Evolutionary conservation across 371 early-diverging fungal genomes (phyloP), one percentile per base, ranked within the genome.

Genomic region (Rhizopus delemar): DNA sequence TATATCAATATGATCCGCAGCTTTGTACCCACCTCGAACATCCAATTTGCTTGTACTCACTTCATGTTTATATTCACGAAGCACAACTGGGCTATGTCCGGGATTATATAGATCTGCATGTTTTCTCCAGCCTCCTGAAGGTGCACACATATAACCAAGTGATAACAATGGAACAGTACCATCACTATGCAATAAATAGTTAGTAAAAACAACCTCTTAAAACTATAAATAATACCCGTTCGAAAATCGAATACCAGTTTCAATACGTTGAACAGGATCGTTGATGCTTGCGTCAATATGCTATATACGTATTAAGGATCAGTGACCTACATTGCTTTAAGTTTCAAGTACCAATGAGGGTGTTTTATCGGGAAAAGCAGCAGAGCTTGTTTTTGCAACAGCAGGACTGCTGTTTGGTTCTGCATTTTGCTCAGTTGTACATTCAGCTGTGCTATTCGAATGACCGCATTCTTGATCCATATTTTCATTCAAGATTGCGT

Each of bases 111-210:
- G 74, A 51, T 84, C 83, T 22, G 81, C 71, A 22, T 81, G 74
- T 57, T 87, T 86, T 53, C 84, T 86, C 98, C 98, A 97, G 7
- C 93, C 96, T 22, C 87, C 82, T 0, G 82, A 85, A 8, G 76
- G 77, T 16, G 76, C 56, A 52, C 96, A 93, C 97, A 98, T 97
- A 71, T 92, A 95, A 8, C 95, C 96, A 9, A 89, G 72, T 2
- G 94, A 93, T 16, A 97, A 57, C 29, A 96, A 63, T 0, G 95
- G 95, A 0, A 97, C 97, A 0, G 97, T 95, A 29, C 94, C 95
- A 72, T 97, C 97, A 9, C 97, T 93, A 54, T 66, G 8, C 6
- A 36, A 36, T 6, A 6, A 36, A 16, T 32, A 16, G 3, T 0
- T 33, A 29, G 16, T 28, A 33, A n/a, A 39, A 3, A 38, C 28